Percentiles rank a stretch among this genome's conserved stretches.
These are phyloP conservation scores for Neofusicoccum sp. DNA, from an alignment of 2,329 filamentous ascomycete genomes.

Conservation along the genomic window DNA sequence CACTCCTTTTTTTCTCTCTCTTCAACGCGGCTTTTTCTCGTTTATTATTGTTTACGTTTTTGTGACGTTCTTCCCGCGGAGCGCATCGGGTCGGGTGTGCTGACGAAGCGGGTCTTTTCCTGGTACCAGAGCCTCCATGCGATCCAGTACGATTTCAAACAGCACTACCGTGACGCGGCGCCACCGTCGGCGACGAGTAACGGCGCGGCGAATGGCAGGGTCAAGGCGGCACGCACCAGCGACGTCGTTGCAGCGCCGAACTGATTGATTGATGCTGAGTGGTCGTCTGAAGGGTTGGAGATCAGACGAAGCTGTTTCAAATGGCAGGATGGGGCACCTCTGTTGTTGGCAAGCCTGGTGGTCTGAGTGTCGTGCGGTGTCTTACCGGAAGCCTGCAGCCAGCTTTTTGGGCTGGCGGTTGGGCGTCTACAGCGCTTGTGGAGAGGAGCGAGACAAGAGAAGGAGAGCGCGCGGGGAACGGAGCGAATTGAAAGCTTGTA, in stretches of 20 bases:
- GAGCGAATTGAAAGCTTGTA: conserved; percentile 12
- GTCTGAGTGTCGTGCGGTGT: conserved; percentile 8
- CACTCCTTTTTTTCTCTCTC: not conserved
- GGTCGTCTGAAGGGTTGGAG: not conserved
- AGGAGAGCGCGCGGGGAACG: not conserved
- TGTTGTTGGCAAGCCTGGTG: not conserved
- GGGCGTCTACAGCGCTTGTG: conserved; percentile 4
- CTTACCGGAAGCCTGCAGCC: not conserved
- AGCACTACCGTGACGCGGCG: conserved; percentile 30
- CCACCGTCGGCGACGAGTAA: not conserved
- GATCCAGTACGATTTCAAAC: conserved; percentile 38
- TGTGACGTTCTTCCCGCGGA: too few relatives aligned
- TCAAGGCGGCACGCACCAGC: not conserved
- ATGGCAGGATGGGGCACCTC: not conserved
- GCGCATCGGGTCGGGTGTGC: not conserved
- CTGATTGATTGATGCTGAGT: not conserved
- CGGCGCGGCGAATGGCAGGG: not conserved
- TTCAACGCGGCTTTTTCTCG: not conserved
- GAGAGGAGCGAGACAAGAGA: not conserved
- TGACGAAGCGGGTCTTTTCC: conserved; percentile 5
- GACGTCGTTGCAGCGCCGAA: not conserved
- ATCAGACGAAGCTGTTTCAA: too few relatives aligned
- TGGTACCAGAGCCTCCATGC: conserved; percentile 28
- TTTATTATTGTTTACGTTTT: too few relatives aligned
- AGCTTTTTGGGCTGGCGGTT: not conserved